Base-by-base conservation (phyloP, 106 monocot species). In the Allium cepa region DNA sequence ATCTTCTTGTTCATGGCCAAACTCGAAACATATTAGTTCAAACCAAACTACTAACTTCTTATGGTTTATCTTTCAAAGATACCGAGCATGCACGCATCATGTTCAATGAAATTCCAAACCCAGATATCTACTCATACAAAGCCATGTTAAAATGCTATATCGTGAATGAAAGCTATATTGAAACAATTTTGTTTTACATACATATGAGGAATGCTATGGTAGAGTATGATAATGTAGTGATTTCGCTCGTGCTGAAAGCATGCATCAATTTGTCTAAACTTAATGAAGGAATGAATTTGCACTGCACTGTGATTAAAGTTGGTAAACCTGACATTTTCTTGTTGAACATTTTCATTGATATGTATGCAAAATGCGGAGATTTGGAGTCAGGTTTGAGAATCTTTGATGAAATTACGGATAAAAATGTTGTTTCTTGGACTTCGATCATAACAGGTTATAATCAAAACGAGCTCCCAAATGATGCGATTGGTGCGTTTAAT, bases 401-500 rank as follows among this genome's bases (percentile, higher is more conserved):
- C 46, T 82, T 89, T 55, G 85, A 85, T 18, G 65, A 60, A 62
- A 62, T 82, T 68, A 47, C 47, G 0, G 60, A 70, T 11, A 69
- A 66, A 46, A 79, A 79, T 80, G 82, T 77, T 16, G 84, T 89
- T 47, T 75, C 82, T 17, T 89, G 85, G 85, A 85, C 82, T 53
- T 77, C 81, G 2, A 77, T 85, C 27, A 79, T 89, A 60, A 61
- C 76, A 17, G 79, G 82, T 18, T 89, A 61, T 46, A 72, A 79
- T 59, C 84, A 82, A 57, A 79, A 85, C 69, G 69, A 60, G 46
- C 49, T 12, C 13, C 64, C 81, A 1, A 77, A 65, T 67, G 72
- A 78, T 49, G 85, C 77, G 11, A 55, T 89, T 57, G n/a, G 61
- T 66, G 46, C 85, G 59, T 89, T 89, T 56, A 85, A 85, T 63